These are phyloP conservation scores for Aspergillus sp. DNA, from an alignment of 2,329 filamentous ascomycete genomes.

Conservation along the genomic window DNA sequence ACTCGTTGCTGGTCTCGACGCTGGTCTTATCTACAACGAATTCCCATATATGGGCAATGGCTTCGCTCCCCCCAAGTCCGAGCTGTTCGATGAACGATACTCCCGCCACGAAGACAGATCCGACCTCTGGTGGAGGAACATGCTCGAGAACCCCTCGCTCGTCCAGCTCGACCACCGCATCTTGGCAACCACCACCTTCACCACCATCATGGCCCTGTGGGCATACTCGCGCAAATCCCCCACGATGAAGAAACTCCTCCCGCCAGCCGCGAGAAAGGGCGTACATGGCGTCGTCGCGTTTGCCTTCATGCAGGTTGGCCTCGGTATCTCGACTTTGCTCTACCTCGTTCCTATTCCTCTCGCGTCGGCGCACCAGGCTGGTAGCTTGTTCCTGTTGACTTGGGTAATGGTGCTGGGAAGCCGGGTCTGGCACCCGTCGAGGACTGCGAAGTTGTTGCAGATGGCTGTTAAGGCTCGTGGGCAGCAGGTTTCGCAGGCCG, in stretches of 20 bases:
- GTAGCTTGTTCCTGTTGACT: conserved; percentile 75
- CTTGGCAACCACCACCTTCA: conserved; percentile 82
- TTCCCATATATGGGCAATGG: conserved; percentile 92
- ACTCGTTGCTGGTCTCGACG: conserved; percentile 89
- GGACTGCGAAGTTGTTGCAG: conserved; percentile 54
- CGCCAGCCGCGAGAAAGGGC: conserved; percentile 57
- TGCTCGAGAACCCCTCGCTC: conserved; percentile 91
- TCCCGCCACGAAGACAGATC: conserved; percentile 67
- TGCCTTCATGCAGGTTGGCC: conserved; percentile 69
- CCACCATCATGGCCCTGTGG: conserved; percentile 69
- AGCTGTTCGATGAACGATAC: conserved; percentile 84
- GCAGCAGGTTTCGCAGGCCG: conserved; percentile 16
- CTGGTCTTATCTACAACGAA: conserved; percentile 97
- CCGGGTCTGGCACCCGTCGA: conserved; percentile 65
- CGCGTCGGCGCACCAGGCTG: conserved; percentile 88
- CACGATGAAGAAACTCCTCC: conserved; percentile 53
- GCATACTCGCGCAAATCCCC: conserved; percentile 67
- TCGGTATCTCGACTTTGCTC: conserved; percentile 85
- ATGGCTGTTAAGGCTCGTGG: conserved; percentile 33
- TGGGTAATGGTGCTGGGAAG: conserved; percentile 74
- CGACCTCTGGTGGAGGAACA: conserved; percentile 94
- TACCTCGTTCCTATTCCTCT: conserved; percentile 88
- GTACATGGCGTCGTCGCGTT: conserved; percentile 76
- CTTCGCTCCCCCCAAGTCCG: conserved; percentile 69
- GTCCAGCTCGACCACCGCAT: conserved; percentile 96